Evolutionary conservation across 2,329 filamentous ascomycete genomes (phyloP).

Genomic region (Alternaria gaisen): DNA sequence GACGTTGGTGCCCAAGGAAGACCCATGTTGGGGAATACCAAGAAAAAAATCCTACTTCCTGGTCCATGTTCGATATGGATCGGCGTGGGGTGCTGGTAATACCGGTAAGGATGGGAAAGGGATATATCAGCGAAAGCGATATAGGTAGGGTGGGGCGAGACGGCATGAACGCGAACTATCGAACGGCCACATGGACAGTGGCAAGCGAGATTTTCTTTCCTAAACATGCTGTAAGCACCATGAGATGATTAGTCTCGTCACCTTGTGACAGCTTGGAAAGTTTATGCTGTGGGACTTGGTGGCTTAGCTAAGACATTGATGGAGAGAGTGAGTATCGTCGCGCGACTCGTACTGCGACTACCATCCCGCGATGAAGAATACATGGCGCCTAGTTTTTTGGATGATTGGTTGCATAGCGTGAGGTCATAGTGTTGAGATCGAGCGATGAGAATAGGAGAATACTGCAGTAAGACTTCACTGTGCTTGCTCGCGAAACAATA

Average conservation of each 20-base stretch:
- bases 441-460: not conserved
- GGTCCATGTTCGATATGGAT: conserved; percentile 3
- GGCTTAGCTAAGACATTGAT: not conserved
- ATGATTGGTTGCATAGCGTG: not conserved
- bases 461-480: conserved; percentile 1
- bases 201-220: conserved; percentile 5
- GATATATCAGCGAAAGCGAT: not conserved
- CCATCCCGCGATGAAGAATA: not conserved
- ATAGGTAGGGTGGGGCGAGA: not conserved
- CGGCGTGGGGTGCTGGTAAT: conserved; percentile 2
- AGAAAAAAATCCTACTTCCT: not conserved
- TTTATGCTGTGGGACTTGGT: conserved; percentile 16
- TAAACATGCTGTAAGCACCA: not conserved
- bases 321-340: not conserved
- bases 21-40: conserved; percentile 2
- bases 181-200: conserved; percentile 1
- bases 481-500: not conserved
- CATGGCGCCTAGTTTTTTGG: not conserved
- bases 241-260: not conserved
- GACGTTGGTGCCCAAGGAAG: conserved; percentile 1
- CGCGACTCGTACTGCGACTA: not conserved
- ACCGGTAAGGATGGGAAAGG: not conserved
- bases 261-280: conserved; percentile 5
- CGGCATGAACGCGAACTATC: conserved; percentile 10
- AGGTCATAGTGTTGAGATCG: conserved; percentile 5